A percentile compares a stretch with the other conserved stretches of the same genome.
phyloP scores from a whole-genome alignment of 352 stramenopile genomes.

The Globisporangium nagaii region DNA sequence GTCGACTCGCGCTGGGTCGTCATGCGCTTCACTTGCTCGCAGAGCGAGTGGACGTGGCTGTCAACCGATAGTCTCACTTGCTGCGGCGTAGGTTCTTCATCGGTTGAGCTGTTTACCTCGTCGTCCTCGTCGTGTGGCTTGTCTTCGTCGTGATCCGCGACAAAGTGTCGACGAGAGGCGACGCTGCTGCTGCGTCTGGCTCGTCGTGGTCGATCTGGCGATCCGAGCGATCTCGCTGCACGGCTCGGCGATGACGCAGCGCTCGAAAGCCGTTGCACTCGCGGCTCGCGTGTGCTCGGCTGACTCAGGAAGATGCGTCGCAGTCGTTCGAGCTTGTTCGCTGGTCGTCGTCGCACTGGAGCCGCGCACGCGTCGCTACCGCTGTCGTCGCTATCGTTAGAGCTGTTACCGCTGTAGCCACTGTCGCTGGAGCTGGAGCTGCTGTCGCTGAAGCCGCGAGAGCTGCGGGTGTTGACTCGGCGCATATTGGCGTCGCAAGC shows the following conservation, averaged over 20 bases:
- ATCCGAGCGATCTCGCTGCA: neutral
- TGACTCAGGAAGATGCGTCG: slow-evolving; percentile 67
- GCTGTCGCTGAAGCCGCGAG: neutral
- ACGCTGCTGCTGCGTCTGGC: neutral
- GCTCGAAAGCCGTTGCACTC: neutral
- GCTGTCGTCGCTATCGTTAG: neutral
- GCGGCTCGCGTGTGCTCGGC: slow-evolving; percentile 10
- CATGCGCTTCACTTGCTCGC: slow-evolving; percentile 43
- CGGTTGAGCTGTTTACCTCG: neutral
- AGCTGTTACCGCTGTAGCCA: slow-evolving; percentile 6
- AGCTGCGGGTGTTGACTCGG: neutral
- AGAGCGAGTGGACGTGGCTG: slow-evolving; percentile 36
- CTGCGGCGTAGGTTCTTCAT: neutral
- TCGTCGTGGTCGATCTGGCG: neutral
- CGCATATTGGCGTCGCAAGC: neutral
- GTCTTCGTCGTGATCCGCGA: neutral
- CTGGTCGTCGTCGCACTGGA: slow-evolving; percentile 22
- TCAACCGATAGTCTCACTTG: slow-evolving; percentile 34
- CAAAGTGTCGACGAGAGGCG: neutral
- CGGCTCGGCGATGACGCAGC: neutral
- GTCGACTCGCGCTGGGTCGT: slow-evolving; percentile 32
- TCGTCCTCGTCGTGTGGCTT: neutral
- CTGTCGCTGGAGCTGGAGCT: slow-evolving; percentile 19
- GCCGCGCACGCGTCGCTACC: slow-evolving; percentile 8
- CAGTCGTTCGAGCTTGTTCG: slow-evolving; percentile 43